These are phyloP conservation scores for Ottelia alismoides DNA, from an alignment of 106 monocot genomes.

Conservation along the genomic window DNA sequence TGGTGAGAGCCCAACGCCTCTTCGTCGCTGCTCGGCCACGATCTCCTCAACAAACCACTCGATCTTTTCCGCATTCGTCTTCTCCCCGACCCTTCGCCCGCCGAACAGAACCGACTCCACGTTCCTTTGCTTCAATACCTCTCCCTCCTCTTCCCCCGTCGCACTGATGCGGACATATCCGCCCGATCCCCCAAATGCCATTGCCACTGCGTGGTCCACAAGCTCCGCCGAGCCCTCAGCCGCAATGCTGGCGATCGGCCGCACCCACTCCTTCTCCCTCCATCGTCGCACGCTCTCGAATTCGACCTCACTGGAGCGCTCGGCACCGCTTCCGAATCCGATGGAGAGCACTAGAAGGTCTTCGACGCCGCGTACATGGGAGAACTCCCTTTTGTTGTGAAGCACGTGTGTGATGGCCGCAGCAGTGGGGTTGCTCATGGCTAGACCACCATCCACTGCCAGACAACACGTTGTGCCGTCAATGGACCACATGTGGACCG, in stretches of 20 bases:
- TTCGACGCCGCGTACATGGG: background rate
- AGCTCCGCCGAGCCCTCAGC: slow-evolving; percentile 13
- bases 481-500: background rate
- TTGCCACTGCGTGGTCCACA: slow-evolving; percentile 36
- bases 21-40: no score
- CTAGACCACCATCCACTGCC: slow-evolving; percentile 3
- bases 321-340: background rate
- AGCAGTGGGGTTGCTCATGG: slow-evolving; percentile 7
- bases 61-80: no score
- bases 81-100: no score
- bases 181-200: slow-evolving; percentile 26
- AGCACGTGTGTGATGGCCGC: slow-evolving; percentile 7
- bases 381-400: slow-evolving; percentile 1
- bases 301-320: background rate
- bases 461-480: background rate
- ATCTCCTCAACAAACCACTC: no score
- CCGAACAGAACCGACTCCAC: background rate
- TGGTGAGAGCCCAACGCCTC: no score
- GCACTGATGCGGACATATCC: slow-evolving; percentile 33
- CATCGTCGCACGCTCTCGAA: background rate
- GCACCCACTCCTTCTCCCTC: background rate
- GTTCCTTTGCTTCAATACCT: background rate
- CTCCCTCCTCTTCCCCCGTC: no score
- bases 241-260: slow-evolving; percentile 15
- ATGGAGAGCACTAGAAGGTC: slow-evolving; percentile 1